Base-by-base conservation (phyloP, 2,329 filamentous ascomycete genomes). In the Pseudogymnoascus sp. region DNA sequence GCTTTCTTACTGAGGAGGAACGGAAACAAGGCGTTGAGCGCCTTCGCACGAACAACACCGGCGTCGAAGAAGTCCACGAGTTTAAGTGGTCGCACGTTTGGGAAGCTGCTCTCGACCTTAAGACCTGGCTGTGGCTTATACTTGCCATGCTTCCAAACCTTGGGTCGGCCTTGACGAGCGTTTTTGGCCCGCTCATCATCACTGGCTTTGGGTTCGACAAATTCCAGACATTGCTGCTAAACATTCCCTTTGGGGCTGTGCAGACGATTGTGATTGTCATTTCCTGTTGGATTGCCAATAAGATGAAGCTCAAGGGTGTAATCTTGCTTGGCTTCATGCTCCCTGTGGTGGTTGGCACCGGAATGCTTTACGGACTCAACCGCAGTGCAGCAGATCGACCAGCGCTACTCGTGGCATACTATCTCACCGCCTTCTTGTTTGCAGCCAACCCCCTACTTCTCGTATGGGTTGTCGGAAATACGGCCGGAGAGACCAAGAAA, bases 381-480 rank as follows among this genome's bases (percentile, higher is more conserved):
- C 75, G 79, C 35, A 70, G 74, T 0, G 73, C 79, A 29, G 71
- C 74, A 0, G 72, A 79, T n/a, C 76, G 78, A 51, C 76, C 78
- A 0, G 74, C 77, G 0, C 69, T 88, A 2, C 75, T 89, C 2
- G 80, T 78, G 0, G 85, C 81, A 0, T 89, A 88, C 71, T 89
- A 89, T 66, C 75, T 89, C 1, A 78, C 88, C 0, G 82, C 84
- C 0, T 89, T 88, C 71, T 74, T 89, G 5, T 89, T 85, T 65
- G 84, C 84, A 1, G 83, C 81, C 1, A 88, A 87, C 66, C 86
- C 86, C 0, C 75, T 90, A 7, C 81, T 88, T 29, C 82, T 89
- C 0, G 80, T 83, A 0, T 90, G 87, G 87, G 85, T 89, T 63
- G 80, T 89, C 5, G 84, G 81, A 12, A 90, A 90, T 70, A 88